Evolutionary conservation across 2,329 filamentous ascomycete species (phyloP), one percentile per base, ranked within the genome.

Genomic region (Ilyonectria destructans): DNA sequence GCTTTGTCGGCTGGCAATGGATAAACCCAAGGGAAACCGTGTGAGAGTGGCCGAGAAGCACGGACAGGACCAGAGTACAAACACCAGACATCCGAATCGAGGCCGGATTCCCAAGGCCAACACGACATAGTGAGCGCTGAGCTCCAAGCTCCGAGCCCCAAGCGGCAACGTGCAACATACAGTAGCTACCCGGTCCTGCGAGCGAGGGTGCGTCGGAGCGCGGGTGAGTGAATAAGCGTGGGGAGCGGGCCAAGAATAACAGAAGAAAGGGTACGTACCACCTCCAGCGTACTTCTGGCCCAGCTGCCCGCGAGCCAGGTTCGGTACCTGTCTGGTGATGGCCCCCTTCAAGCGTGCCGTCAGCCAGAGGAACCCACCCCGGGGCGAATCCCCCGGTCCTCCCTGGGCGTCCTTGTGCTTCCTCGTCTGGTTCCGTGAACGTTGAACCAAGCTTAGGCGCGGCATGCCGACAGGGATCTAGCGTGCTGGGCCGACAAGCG

Each of bases 361-460:
- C 56, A 43, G 57, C 21, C 46, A 35, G 40, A 61, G 35, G 33
- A 66, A 57, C 45, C 43, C 63, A 56, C 35, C 31, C 29, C 13
- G 49, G 51, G 9, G 45, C 45, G 26, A 52, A 58, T 45, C 69
- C 66, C 72, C 68, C 62, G 62, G 62, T 46, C 52, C 26, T 58
- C 58, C 64, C 64, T 67, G 64, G 54, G 63, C 58, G 58, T 40
- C 45, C 63, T 61, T 69, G 62, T 69, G 68, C 72, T 61, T 55
- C 46, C 56, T 65, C 68, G 58, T 70, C 66, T 71, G 52, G 57
- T 68, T 74, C 70, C 65, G 73, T 65, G 74, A 66, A 77, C 74
- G 74, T 77, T 76, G 74, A 76, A 75, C 74, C 73, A 76, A 76
- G 72, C 74, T 76, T 76, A 76, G 74, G 56, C 74, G 74, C 74